Percentiles rank a stretch among this genome's conserved stretches.
These are phyloP conservation scores for Neurospora sp. DNA, from an alignment of 495 filamentous ascomycete genomes.

Conservation along the genomic window DNA sequence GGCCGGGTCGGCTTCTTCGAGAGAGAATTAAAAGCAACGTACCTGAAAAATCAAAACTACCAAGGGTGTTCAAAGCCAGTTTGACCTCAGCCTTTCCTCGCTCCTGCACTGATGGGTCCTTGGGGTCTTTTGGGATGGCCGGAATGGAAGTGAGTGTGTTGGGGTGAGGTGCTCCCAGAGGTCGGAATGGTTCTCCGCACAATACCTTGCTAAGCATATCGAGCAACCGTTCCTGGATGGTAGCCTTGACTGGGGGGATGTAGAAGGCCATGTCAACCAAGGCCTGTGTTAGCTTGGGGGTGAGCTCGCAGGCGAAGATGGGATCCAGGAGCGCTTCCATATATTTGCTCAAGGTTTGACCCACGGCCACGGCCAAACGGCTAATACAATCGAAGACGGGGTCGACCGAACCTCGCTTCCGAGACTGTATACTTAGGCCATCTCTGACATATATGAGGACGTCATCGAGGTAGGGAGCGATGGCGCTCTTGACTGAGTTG, in stretches of 20 bases:
- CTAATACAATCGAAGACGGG: slow-evolving; percentile 98
- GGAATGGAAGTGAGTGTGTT: slow-evolving; percentile 60
- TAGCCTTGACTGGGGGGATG: slow-evolving; percentile 85
- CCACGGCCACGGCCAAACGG: slow-evolving; percentile 87
- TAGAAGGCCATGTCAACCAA: slow-evolving; percentile 98
- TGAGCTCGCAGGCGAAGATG: slow-evolving; percentile 92
- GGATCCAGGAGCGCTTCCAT: slow-evolving; percentile 93
- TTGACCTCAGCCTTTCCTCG: slow-evolving; percentile 84
- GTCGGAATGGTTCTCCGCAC: slow-evolving; percentile 81
- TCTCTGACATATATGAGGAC: slow-evolving; percentile 89
- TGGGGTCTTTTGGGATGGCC: slow-evolving; percentile 76
- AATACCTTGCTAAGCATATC: slow-evolving; percentile 93
- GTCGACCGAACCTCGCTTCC: slow-evolving; percentile 67
- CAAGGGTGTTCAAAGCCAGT: slow-evolving; percentile 81
- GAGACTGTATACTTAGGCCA: slow-evolving; percentile 68
- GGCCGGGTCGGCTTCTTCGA: background rate
- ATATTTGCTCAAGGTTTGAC: slow-evolving; percentile 93
- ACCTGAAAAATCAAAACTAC: slow-evolving; percentile 89
- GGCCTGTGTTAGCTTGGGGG: slow-evolving; percentile 84
- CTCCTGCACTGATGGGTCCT: slow-evolving; percentile 57
- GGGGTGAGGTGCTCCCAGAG: slow-evolving; percentile 69
- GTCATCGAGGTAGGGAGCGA: slow-evolving; percentile 89
- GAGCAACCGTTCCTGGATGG: slow-evolving; percentile 85
- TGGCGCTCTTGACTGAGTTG: slow-evolving; percentile 86
- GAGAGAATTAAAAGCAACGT: slow-evolving; percentile 9